These are phyloP conservation scores for Pythium phragmiticola DNA, from an alignment of 352 stramenopile species.

Conservation along the genomic window DNA sequence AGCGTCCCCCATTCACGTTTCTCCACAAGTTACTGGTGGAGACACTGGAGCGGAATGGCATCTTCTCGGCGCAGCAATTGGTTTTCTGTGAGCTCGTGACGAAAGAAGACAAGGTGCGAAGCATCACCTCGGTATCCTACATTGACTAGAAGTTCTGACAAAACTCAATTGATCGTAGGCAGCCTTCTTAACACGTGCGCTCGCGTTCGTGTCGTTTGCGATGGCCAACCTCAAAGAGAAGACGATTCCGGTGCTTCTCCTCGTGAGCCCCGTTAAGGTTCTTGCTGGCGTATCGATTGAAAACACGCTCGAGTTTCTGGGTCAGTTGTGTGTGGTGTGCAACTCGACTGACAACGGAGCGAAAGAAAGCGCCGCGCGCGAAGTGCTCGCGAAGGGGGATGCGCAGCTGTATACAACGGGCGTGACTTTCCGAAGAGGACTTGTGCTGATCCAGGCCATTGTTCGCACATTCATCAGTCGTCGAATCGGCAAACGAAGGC, in stretches of 20 bases:
- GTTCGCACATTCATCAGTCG: constrained; percentile 66
- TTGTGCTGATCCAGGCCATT: constrained; percentile 69
- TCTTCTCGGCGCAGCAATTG: constrained; percentile 71
- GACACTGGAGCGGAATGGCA: constrained; percentile 51
- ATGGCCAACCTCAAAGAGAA: constrained; percentile 43
- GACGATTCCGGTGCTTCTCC: constrained; percentile 63
- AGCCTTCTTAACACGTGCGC: constrained; percentile 71
- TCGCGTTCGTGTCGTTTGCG: constrained; percentile 70
- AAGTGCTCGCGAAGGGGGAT: constrained; percentile 67
- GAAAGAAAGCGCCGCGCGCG: constrained; percentile 50
- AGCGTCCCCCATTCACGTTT: constrained; percentile 78
- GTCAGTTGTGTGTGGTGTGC: constrained; percentile 69
- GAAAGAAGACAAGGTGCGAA: constrained; percentile 72
- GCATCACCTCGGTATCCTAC: not conserved
- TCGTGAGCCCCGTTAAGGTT: constrained; percentile 85
- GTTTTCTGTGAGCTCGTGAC: constrained; percentile 53
- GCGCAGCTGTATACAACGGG: constrained; percentile 66
- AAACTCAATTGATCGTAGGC: constrained; percentile 31
- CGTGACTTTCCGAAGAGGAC: constrained; percentile 67
- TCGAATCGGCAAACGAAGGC: constrained; percentile 39
- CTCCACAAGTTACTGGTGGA: constrained; percentile 79
- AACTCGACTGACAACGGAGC: constrained; percentile 40
- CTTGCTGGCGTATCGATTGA: constrained; percentile 62
- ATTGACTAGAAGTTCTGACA: not conserved
- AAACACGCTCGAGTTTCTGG: constrained; percentile 73